Evolutionary conservation across 2,329 filamentous ascomycete species (phyloP).

Genomic region (Ophiostoma piceae): DNA sequence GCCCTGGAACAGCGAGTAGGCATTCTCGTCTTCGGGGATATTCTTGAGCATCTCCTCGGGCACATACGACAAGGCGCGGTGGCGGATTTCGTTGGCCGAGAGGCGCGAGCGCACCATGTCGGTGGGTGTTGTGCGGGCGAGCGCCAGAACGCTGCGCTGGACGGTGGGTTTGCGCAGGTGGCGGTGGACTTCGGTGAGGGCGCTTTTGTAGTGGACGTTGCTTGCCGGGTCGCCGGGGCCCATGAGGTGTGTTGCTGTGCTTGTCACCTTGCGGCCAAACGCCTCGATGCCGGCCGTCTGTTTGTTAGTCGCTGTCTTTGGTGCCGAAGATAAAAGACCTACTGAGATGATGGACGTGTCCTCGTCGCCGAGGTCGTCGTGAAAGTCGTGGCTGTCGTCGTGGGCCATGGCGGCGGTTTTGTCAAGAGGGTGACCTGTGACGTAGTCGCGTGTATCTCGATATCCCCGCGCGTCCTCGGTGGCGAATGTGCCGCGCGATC

Average conservation of each 20-base stretch:
- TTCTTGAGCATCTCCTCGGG: slow-evolving; percentile 85
- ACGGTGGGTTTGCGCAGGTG: slow-evolving; percentile 78
- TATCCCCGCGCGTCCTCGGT: slow-evolving; percentile 18
- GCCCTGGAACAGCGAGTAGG: slow-evolving; percentile 92
- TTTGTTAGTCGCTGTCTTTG: background rate
- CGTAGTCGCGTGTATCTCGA: slow-evolving; percentile 20
- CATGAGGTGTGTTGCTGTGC: slow-evolving; percentile 87
- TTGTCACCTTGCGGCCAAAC: slow-evolving; percentile 90
- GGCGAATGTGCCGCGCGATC: background rate
- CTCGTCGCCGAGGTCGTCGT: slow-evolving; percentile 44
- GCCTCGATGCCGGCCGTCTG: slow-evolving; percentile 85
- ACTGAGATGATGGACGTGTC: slow-evolving; percentile 45
- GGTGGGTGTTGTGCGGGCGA: slow-evolving; percentile 85
- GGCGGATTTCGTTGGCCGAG: slow-evolving; percentile 87
- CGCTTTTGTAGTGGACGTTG: slow-evolving; percentile 70
- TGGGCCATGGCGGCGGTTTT: slow-evolving; percentile 29
- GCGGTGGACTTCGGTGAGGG: slow-evolving; percentile 83
- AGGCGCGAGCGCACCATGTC: slow-evolving; percentile 89
- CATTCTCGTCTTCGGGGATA: slow-evolving; percentile 78
- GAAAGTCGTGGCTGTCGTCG: slow-evolving; percentile 42
- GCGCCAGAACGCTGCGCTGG: slow-evolving; percentile 85
- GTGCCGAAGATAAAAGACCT: slow-evolving; percentile 18
- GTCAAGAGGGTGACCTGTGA: slow-evolving; percentile 9
- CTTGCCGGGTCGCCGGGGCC: slow-evolving; percentile 56
- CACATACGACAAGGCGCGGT: slow-evolving; percentile 80